These are phyloP conservation scores for Emmonsiellopsis sp. DNA, from an alignment of 2,329 filamentous ascomycete species.

Conservation along the genomic window DNA sequence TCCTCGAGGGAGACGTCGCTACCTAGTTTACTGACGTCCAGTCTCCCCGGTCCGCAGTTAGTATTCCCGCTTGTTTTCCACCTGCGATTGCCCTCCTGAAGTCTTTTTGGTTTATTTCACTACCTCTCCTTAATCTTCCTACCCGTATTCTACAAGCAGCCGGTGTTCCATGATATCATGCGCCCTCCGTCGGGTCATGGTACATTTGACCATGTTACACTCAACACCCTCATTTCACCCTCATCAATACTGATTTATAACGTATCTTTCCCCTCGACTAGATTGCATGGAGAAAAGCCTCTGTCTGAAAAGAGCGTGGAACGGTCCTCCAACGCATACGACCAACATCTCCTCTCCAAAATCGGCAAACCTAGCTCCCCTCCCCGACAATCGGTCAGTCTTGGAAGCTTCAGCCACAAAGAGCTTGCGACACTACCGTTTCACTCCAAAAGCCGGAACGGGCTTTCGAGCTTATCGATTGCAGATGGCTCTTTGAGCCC, in stretches of 20 bases:
- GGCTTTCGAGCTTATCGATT: constrained; percentile 10
- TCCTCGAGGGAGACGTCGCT: constrained; percentile 1
- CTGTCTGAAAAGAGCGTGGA: constrained; percentile 50
- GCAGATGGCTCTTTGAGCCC: constrained; percentile 12
- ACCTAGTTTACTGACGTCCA: constrained; percentile 5
- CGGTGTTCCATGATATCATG: not conserved
- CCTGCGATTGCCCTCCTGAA: not conserved
- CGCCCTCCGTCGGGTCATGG: not conserved
- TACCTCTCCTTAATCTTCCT: not conserved
- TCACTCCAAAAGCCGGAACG: constrained; percentile 23
- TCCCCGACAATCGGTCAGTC: constrained; percentile 33
- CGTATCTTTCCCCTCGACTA: constrained; percentile 18
- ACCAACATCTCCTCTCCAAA: constrained; percentile 53
- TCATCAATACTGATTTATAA: constrained; percentile 1
- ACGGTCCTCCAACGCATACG: constrained; percentile 53
- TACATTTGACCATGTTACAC: not conserved
- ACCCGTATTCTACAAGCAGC: not conserved
- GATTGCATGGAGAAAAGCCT: constrained; percentile 51
- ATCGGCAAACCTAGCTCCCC: constrained; percentile 53
- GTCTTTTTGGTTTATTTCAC: not conserved
- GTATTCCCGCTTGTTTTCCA: constrained; percentile 1
- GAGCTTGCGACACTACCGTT: constrained; percentile 21
- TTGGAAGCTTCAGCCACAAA: constrained; percentile 22
- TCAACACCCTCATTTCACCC: not conserved
- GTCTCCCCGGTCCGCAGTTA: constrained; percentile 7